Evolutionary conservation across 164 flowering plant species (phyloP).

Genomic region (Cinnamomum micranthum): DNA sequence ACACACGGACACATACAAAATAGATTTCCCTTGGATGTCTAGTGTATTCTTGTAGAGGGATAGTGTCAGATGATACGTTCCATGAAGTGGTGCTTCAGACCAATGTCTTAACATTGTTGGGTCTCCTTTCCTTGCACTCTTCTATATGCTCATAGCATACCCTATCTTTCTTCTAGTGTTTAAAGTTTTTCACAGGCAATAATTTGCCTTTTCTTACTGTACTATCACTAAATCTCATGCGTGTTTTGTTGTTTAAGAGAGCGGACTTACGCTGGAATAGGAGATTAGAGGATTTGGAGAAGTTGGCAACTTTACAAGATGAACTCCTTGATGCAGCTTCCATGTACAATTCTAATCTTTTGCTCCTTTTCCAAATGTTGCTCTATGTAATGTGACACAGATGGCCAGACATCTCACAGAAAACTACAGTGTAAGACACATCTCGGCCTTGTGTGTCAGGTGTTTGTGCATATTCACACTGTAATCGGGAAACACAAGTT

Average conservation of each 20-base stretch:
- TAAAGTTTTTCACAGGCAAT: no score
- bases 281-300: constrained; percentile 71
- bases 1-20: no score
- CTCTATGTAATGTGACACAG: background rate
- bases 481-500: no score
- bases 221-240: background rate
- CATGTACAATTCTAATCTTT: constrained; percentile 33
- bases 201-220: background rate
- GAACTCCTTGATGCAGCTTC: constrained; percentile 87
- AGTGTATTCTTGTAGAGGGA: no score
- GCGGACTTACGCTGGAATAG: constrained; percentile 94
- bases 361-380: background rate
- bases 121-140: no score
- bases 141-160: no score
- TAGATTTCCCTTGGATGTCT: no score
- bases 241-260: constrained; percentile 40
- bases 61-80: no score
- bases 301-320: constrained; percentile 71
- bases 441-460: background rate
- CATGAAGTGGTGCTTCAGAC: no score
- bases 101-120: no score
- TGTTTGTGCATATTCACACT: background rate
- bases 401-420: background rate
- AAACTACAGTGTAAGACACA: background rate
- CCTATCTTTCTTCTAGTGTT: no score